Conservation (phyloP, 1,284 basidiomycete species). For the Pyrrhoderma noxium region DNA sequence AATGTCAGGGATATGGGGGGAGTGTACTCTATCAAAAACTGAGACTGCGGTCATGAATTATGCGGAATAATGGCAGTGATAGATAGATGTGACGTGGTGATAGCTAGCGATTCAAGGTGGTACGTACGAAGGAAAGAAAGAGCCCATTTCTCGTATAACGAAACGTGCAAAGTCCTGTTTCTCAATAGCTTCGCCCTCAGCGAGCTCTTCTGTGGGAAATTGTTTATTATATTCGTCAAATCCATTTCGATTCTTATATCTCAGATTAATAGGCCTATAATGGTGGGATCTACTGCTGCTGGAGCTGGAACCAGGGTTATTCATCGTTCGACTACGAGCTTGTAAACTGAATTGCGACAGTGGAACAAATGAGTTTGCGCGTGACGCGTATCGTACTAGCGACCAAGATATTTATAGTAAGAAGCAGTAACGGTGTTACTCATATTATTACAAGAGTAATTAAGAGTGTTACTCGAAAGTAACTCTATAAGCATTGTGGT, state of each 20-base stretch:
- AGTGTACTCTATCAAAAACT: too few species aligned
- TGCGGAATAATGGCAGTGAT: not conserved
- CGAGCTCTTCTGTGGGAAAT: conserved; percentile 10
- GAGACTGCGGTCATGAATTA: not conserved
- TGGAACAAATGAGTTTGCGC: too few species aligned
- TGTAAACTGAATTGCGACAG: too few species aligned
- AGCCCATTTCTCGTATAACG: conserved; percentile 25
- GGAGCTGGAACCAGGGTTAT: too few species aligned
- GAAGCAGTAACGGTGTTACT: too few species aligned
- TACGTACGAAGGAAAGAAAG: conserved; percentile 14
- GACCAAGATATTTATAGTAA: too few species aligned
- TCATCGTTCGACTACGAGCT: too few species aligned
- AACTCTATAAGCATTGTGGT: too few species aligned
- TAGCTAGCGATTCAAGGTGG: not conserved
- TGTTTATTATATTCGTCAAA: conserved; percentile 15
- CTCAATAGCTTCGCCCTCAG: conserved; percentile 23
- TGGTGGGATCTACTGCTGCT: not conserved
- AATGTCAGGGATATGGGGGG: too few species aligned
- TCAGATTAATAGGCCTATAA: not conserved
- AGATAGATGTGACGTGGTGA: not conserved
- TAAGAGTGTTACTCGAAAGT: too few species aligned
- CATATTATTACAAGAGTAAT: too few species aligned
- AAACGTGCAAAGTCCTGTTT: conserved; percentile 27
- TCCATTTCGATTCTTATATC: conserved; percentile 10
- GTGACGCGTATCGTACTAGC: too few species aligned